Evolutionary conservation across 345 rosid species (phyloP), one percentile per base, ranked within the genome.

Genomic region (Boechera divaricarpa): DNA sequence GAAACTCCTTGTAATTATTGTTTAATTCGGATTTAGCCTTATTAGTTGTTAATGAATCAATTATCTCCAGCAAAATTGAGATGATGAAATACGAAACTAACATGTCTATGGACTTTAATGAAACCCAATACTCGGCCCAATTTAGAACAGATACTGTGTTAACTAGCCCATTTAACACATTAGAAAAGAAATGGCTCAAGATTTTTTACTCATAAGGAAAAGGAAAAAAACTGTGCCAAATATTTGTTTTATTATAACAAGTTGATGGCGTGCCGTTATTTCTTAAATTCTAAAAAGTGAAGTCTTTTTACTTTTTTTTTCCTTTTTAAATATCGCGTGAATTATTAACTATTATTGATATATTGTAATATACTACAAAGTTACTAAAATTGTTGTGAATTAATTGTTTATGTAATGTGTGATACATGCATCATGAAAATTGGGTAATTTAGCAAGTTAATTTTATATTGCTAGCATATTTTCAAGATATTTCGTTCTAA

Each of bases 11-110:
- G 11, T 69, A 44, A 5, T 70, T 63, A 2, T 70, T 7, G 7
- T 16, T 77, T 70, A 7, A 63, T 55, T 70, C 36, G 60, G 66
- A 28, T 77, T 70, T 55, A 47, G 45, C 16, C 28, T 28, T 3
- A 8, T 61, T 62, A 32, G 3, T 52, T 63, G 15, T 63, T 39
- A 24, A 15, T 41, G 6, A 33, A n/a, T 65, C 56, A 74, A 26
- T 32, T 55, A 33, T 55, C 35, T 24, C 49, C 48, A 55, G 1
- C 11, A 2, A 73, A 28, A n/a, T 5, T 62, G 28, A 35, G n/a
- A 16, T 44, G 2, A 44, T 29, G 1, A 11, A 52, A 42, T 16
- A 8, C 31, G 39, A 24, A 10, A 16, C 11, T 3, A 28, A 6
- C 24, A 7, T 47, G 28, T 18, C 0, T 48, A 4, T 49, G 60